Conservation (phyloP, 129 eudicot genomes). For the Silybum marianum region DNA sequence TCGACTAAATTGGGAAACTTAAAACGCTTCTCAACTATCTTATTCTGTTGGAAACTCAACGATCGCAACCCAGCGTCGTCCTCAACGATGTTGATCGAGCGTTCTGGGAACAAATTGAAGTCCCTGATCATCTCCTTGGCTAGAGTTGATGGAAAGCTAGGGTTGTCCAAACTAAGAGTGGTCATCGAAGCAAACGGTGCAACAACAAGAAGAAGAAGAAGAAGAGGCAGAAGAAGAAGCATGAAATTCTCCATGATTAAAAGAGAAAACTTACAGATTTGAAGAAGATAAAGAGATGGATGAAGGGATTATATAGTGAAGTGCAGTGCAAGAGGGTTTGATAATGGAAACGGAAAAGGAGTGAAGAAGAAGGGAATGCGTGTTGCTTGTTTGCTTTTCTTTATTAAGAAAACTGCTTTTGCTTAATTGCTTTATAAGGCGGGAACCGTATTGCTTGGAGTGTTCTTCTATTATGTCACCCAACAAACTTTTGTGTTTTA, state of each 20-base stretch:
- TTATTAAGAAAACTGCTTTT: slow-evolving; percentile 31
- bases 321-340: neutral
- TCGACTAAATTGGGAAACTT: slow-evolving; percentile 56
- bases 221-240: slow-evolving; percentile 19
- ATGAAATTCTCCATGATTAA: slow-evolving; percentile 22
- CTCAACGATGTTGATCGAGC: slow-evolving; percentile 51
- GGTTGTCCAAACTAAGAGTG: slow-evolving; percentile 33
- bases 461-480: slow-evolving; percentile 3
- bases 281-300: neutral
- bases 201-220: slow-evolving; percentile 35
- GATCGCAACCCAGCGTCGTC: slow-evolving; percentile 18
- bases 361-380: slow-evolving; percentile 18
- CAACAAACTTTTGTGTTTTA: slow-evolving; percentile 13
- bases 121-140: slow-evolving; percentile 62
- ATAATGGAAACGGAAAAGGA: slow-evolving; percentile 14
- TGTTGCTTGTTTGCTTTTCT: slow-evolving; percentile 35
- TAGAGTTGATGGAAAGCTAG: slow-evolving; percentile 38
- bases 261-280: neutral
- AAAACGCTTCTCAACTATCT: slow-evolving; percentile 64
- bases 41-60: slow-evolving; percentile 26
- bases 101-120: slow-evolving; percentile 75
- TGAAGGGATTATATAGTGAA: slow-evolving; percentile 14
- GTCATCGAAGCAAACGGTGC: slow-evolving; percentile 35
- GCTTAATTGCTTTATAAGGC: slow-evolving; percentile 47
- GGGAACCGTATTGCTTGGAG: slow-evolving; percentile 39